Evolutionary conservation across 352 stramenopile species (phyloP).

Genomic region (Pelagophyceae sp.): DNA sequence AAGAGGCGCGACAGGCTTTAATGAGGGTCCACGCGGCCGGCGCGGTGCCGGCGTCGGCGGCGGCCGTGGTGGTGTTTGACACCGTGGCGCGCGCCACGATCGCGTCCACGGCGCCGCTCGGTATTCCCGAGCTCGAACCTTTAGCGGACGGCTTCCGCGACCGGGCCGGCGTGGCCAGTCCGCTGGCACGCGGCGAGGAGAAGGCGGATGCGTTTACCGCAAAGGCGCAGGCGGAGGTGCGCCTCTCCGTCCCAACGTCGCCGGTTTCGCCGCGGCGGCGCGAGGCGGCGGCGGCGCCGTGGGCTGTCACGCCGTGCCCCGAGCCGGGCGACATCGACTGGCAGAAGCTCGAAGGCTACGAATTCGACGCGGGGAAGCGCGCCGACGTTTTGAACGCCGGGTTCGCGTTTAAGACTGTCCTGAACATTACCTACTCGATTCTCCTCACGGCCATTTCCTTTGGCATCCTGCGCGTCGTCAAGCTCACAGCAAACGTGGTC

Average conservation of each 20-base stretch:
- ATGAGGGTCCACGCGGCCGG: too few relatives aligned
- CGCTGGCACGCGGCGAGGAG: background rate
- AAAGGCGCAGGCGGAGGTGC: too few relatives aligned
- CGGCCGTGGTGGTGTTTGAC: too few relatives aligned
- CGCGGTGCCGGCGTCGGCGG: too few relatives aligned
- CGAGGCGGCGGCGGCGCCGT: background rate
- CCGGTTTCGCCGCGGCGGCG: background rate
- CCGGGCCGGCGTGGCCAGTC: background rate
- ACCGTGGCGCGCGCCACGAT: too few relatives aligned
- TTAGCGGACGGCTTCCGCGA: background rate
- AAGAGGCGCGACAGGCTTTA: too few relatives aligned
- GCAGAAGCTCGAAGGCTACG: background rate
- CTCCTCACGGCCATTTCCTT: background rate
- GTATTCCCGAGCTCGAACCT: too few relatives aligned
- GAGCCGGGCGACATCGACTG: constrained; percentile 4
- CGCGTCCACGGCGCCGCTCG: too few relatives aligned
- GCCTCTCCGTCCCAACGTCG: too few relatives aligned
- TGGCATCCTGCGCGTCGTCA: background rate
- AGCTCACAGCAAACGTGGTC: background rate
- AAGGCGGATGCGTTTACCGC: background rate
- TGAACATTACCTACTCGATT: background rate
- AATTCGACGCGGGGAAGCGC: background rate
- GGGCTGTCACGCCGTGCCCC: background rate
- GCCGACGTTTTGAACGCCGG: background rate
- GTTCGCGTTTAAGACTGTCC: background rate